These are phyloP conservation scores for Metrosideros polymorpha DNA, from an alignment of 441 rosid genomes.

Conservation along the genomic window DNA sequence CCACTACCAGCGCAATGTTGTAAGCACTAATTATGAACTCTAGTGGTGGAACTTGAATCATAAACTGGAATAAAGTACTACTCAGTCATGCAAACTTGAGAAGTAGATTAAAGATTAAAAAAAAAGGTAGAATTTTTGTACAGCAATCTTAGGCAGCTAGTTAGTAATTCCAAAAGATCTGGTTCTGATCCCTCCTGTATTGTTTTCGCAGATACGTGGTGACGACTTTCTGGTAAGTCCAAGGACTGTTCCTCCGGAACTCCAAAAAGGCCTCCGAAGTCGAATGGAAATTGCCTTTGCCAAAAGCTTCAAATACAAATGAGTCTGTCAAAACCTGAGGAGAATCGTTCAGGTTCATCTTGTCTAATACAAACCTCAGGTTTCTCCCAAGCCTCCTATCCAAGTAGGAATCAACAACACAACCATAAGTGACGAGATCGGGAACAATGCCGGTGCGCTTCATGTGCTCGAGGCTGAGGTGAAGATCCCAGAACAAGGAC, in stretches of 20 bases:
- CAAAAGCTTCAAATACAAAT: constrained; percentile 51
- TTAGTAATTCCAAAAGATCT: constrained; percentile 78
- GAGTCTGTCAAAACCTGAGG: constrained; percentile 48
- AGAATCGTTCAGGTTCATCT: constrained; percentile 39
- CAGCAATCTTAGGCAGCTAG: neutral
- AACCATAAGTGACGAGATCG: constrained; percentile 69
- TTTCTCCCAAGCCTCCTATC: constrained; percentile 52
- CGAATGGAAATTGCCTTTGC: constrained; percentile 73
- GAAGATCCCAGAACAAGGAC: constrained; percentile 80
- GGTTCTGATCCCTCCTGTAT: constrained; percentile 29
- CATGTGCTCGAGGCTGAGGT: constrained; percentile 79
- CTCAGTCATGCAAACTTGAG: neutral
- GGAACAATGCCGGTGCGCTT: constrained; percentile 40
- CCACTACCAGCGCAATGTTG: neutral
- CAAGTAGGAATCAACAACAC: constrained; percentile 68
- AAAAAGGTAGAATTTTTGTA: neutral
- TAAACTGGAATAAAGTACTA: neutral
- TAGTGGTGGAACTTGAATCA: neutral
- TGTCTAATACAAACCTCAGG: constrained; percentile 44
- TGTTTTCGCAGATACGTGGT: constrained; percentile 47
- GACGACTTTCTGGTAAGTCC: constrained; percentile 55
- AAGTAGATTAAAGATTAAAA: neutral
- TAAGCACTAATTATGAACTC: neutral
- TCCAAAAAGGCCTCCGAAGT: constrained; percentile 71
- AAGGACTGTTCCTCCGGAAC: constrained; percentile 25